These are phyloP conservation scores for Lipomyces spencermartinsiae DNA, from an alignment of 805 yeast genomes.

Conservation along the genomic window DNA sequence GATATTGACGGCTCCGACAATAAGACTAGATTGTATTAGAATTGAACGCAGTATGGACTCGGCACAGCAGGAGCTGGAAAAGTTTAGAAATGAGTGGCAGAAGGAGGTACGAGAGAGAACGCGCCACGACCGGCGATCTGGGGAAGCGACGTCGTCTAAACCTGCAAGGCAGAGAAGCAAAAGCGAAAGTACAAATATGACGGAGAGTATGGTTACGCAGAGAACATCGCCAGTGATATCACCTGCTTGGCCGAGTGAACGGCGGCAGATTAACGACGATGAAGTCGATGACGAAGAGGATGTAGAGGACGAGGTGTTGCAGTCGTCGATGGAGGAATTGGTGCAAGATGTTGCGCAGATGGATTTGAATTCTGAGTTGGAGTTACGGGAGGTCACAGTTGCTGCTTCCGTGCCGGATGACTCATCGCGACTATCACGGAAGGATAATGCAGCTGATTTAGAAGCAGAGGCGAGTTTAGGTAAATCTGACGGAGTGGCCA, in stretches of 20 bases:
- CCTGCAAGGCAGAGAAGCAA: not conserved
- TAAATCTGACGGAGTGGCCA: conserved; percentile 18
- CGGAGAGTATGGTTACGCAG: not conserved
- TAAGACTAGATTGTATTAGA: not conserved
- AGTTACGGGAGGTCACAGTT: conserved; percentile 29
- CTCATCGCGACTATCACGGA: not conserved
- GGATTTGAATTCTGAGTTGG: conserved; percentile 29
- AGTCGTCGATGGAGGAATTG: conserved; percentile 30
- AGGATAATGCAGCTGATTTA: not conserved
- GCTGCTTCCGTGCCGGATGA: conserved; percentile 5
- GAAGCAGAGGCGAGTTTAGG: not conserved
- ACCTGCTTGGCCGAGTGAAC: not conserved
- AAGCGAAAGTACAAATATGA: not conserved
- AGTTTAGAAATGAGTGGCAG: conserved; percentile 37
- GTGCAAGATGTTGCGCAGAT: conserved; percentile 23
- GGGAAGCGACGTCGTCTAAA: not conserved
- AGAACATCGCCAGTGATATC: not conserved
- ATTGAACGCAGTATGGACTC: conserved; percentile 6
- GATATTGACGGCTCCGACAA: not conserved
- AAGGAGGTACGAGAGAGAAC: conserved; percentile 32
- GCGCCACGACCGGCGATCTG: conserved; percentile 3
- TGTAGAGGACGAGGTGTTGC: conserved; percentile 14
- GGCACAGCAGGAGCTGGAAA: conserved; percentile 25
- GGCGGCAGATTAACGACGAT: not conserved
- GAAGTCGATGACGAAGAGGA: conserved; percentile 6